Percentiles rank a stretch among this genome's conserved stretches.
Evolutionary conservation across 345 rosid genomes (phyloP).

Genomic region (Angophora floribunda): DNA sequence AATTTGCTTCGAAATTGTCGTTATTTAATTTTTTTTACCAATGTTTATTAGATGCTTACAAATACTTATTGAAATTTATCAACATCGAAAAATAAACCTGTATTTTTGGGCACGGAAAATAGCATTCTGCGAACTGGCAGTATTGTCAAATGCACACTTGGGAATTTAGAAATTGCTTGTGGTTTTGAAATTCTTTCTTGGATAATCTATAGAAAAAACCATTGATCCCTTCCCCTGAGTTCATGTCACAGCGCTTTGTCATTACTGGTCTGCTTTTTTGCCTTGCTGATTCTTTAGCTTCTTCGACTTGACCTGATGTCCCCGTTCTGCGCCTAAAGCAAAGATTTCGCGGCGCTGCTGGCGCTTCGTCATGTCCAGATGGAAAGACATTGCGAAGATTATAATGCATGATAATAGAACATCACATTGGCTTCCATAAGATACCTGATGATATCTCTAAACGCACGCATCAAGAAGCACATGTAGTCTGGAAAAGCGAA

Average conservation of each 20-base stretch:
- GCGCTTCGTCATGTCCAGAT: not conserved
- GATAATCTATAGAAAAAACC: too few species aligned
- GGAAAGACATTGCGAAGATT: not conserved
- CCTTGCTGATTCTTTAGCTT: not conserved
- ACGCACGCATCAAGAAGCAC: not conserved
- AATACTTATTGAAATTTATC: not conserved
- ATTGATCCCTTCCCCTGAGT: too few species aligned
- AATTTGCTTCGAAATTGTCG: not conserved
- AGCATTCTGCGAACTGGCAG: not conserved
- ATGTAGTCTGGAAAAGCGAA: not conserved
- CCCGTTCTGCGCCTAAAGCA: not conserved
- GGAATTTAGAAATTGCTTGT: too few species aligned
- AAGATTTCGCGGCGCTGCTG: not conserved
- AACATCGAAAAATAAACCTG: too few species aligned
- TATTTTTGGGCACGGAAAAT: not conserved
- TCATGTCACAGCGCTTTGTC: too few species aligned
- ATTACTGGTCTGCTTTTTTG: too few species aligned
- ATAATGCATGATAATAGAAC: not conserved
- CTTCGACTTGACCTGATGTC: not conserved
- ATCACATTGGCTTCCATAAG: not conserved
- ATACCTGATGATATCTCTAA: not conserved
- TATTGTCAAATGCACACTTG: too few species aligned
- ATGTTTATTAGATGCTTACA: not conserved
- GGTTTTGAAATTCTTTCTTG: too few species aligned
- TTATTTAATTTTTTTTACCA: too few species aligned